phyloP scores from a whole-genome alignment of 441 rosid genomes.

The Gossypium trilobum region DNA sequence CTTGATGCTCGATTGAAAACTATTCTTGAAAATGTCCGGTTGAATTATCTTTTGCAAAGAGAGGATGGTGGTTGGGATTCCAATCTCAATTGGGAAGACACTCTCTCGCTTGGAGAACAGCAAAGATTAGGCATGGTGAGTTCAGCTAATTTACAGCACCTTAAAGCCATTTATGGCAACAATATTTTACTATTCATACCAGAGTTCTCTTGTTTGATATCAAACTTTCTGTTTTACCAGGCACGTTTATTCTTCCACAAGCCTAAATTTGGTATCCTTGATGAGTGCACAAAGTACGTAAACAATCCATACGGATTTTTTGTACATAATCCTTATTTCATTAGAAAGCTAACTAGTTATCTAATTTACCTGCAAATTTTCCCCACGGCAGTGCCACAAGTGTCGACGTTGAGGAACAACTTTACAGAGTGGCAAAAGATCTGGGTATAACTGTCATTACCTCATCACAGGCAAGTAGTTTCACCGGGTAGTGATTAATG shows the following conservation, averaged over 20 bases:
- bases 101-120: slow-evolving; percentile 93
- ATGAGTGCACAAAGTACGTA: slow-evolving; percentile 96
- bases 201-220: slow-evolving; percentile 14
- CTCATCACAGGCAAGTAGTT: slow-evolving; percentile 73
- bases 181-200: not conserved
- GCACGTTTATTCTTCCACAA: slow-evolving; percentile 94
- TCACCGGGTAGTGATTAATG: not conserved
- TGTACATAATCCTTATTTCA: not conserved
- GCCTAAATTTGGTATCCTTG: slow-evolving; percentile 90
- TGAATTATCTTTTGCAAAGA: slow-evolving; percentile 82
- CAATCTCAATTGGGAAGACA: slow-evolving; percentile 79
- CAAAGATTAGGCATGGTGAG: slow-evolving; percentile 96
- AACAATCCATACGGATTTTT: not conserved
- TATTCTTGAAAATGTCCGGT: slow-evolving; percentile 75
- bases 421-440: slow-evolving; percentile 73
- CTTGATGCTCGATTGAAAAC: slow-evolving; percentile 61
- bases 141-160: slow-evolving; percentile 8
- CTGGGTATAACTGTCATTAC: slow-evolving; percentile 89
- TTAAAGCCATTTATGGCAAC: not conserved
- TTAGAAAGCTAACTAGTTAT: not conserved
- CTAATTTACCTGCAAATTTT: not conserved
- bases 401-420: slow-evolving; percentile 97
- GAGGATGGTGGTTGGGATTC: slow-evolving; percentile 90
- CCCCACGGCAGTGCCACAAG: slow-evolving; percentile 71
- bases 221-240: slow-evolving; percentile 32